Base-by-base conservation (phyloP, 2,329 filamentous ascomycete species). In the Verticillium nubilum region DNA sequence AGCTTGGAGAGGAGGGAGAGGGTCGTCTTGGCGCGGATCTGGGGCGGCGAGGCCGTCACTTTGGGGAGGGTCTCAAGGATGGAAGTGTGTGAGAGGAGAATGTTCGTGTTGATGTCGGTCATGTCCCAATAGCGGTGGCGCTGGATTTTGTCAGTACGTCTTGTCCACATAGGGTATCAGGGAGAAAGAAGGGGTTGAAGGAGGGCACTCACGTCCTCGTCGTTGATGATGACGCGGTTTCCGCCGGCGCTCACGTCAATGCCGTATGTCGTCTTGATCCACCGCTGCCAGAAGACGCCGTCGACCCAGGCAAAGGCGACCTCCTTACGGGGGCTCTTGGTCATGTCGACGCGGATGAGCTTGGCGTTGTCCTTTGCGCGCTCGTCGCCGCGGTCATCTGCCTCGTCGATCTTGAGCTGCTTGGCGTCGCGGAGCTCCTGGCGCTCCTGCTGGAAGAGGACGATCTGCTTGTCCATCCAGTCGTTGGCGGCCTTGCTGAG, bases 271-370 rank as follows among this genome's bases (percentile, higher is more conserved):
- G 89, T 93, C 66, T 89, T 85, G 64, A 99, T 86, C 95, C 95
- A 99, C 63, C 94, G 86, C 74, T 98, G 93, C 95, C 95, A 99
- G 74, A 98, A 98, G 7, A 91, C 85, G 56, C 93, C 92, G 71
- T 99, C 95, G 13, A 98, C 92, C 95, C 95, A 99, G 13, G 95
- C 95, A 74, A 99, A 99, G 9, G 86, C 86, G 50, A 98, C 92
- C 71, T 96, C 90, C 73, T 94, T 96, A 67, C 89, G 88, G 70
- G 92, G 87, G 57, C 91, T 85, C 70, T 90, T 89, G 67, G 94
- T 89, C 86, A 97, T 96, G 67, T 92, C 91, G 71, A 99, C 93
- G 31, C 88, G 87, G 69, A 96, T 96, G 64, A 86, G 88, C 81
- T 99, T 99, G 35, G 95, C 96, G 52, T 89, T 84, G 37, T 92